phyloP scores from a whole-genome alignment of 179 eudicot species.

The Amaranthus tricolor region DNA sequence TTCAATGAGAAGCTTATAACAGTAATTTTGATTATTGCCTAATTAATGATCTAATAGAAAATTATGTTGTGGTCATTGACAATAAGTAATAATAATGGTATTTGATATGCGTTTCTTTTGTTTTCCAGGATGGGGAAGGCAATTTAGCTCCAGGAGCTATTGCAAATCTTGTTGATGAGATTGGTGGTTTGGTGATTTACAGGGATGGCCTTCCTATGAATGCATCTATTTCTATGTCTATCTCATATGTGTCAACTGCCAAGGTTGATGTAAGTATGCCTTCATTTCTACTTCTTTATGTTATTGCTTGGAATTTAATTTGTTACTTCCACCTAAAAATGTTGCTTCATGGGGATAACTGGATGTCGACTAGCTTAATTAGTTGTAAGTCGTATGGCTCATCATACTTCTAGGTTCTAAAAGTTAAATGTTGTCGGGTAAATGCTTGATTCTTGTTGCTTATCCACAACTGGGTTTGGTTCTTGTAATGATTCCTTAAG shows the following conservation, averaged over 20 bases:
- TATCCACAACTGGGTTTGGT: neutral
- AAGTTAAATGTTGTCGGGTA: neutral
- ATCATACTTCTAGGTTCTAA: neutral
- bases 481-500: too few species aligned
- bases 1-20: too few species aligned
- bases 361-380: too few species aligned
- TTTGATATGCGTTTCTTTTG: neutral
- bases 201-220: slow-evolving; percentile 34
- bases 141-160: slow-evolving; percentile 38
- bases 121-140: slow-evolving; percentile 35
- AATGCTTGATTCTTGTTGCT: neutral
- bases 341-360: neutral
- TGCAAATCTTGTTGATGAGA: slow-evolving; percentile 45
- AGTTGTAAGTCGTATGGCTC: too few species aligned
- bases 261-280: slow-evolving; percentile 40
- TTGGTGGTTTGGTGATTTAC: slow-evolving; percentile 33
- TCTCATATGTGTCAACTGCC: slow-evolving; percentile 42
- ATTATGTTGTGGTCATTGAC: neutral
- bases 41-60: neutral
- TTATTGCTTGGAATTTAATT: too few species aligned
- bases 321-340: neutral
- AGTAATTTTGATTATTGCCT: too few species aligned
- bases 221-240: slow-evolving; percentile 40
- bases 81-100: neutral
- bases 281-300: neutral